Percentiles rank a stretch among this genome's conserved stretches.
Conservation (phyloP, 306 rosid genomes). For the Lagenaria siceraria region DNA sequence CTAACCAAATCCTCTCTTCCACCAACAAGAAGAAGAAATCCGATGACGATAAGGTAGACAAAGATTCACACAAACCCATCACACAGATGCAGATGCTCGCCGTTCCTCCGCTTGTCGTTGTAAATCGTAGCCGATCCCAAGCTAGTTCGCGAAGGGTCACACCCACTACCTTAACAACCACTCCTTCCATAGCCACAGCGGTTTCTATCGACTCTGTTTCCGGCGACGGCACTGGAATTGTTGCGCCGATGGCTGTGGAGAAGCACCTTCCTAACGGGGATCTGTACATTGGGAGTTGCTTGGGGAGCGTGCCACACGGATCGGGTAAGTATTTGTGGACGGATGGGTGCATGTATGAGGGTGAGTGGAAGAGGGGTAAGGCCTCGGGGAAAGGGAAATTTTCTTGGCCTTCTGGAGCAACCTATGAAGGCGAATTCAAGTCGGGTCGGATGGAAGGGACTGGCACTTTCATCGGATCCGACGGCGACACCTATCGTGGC, state of each 20-base stretch:
- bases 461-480: conserved; percentile 75
- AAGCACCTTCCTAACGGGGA: conserved; percentile 63
- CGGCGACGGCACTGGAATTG: not conserved
- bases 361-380: conserved; percentile 82
- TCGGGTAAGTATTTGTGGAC: conserved; percentile 85
- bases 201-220: not conserved
- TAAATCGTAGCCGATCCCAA: conserved; percentile 48
- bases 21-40: conserved; percentile 39
- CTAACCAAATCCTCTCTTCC: conserved; percentile 14
- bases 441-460: conserved; percentile 86
- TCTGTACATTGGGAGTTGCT: conserved; percentile 72
- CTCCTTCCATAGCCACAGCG: not conserved
- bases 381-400: conserved; percentile 83
- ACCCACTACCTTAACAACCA: conserved; percentile 29
- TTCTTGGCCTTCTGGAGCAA: conserved; percentile 95
- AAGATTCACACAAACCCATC: conserved; percentile 8
- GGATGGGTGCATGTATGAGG: conserved; percentile 93
- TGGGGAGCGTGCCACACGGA: conserved; percentile 55
- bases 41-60: conserved; percentile 22
- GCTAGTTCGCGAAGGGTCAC: conserved; percentile 52
- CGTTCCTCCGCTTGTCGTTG: conserved; percentile 15
- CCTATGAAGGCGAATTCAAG: conserved; percentile 86
- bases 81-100: conserved; percentile 5
- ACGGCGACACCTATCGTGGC: conserved; percentile 67
- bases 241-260: conserved; percentile 12